A percentile compares a stretch with the other conserved stretches of the same genome.
Conservation (phyloP, 2,329 filamentous ascomycete genomes). For the Stylonectria norvegica region DNA sequence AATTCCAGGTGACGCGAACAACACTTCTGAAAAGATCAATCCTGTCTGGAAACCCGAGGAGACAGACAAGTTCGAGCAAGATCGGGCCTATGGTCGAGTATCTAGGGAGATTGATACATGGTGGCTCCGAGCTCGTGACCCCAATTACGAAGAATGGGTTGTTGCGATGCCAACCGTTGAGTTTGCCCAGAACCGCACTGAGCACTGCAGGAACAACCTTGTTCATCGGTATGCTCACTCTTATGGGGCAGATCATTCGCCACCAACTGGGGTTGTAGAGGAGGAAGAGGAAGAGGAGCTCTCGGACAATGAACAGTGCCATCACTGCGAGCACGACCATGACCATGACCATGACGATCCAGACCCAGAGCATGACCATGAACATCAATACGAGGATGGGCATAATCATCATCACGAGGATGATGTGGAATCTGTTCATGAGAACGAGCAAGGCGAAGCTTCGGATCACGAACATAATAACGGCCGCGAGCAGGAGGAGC, state of each 20-base stretch:
- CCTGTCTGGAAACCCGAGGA: constrained; percentile 51
- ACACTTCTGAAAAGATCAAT: constrained; percentile 42
- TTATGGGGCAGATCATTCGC: constrained; percentile 41
- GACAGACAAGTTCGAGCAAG: constrained; percentile 56
- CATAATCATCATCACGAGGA: constrained; percentile 20
- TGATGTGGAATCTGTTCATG: constrained; percentile 29
- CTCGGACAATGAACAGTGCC: constrained; percentile 37
- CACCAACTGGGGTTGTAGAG: constrained; percentile 34
- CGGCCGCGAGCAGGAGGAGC: too few species aligned
- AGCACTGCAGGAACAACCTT: constrained; percentile 57
- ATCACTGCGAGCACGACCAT: constrained; percentile 30
- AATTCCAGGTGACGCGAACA: constrained; percentile 30
- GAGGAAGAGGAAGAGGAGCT: constrained; percentile 40
- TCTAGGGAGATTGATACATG: constrained; percentile 63
- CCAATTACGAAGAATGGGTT: constrained; percentile 58
- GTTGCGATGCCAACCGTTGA: constrained; percentile 59
- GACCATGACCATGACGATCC: constrained; percentile 24
- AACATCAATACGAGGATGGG: constrained; percentile 44
- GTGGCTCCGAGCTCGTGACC: constrained; percentile 60
- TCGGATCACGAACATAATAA: constrained; percentile 32
- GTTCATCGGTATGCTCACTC: constrained; percentile 52
- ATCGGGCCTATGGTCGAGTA: constrained; percentile 56
- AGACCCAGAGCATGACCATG: constrained; percentile 1
- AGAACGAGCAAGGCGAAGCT: constrained; percentile 25
- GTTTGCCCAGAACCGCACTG: constrained; percentile 54